phyloP scores from a whole-genome alignment of 1,284 basidiomycete species.

The Cryptococcus sp. region DNA sequence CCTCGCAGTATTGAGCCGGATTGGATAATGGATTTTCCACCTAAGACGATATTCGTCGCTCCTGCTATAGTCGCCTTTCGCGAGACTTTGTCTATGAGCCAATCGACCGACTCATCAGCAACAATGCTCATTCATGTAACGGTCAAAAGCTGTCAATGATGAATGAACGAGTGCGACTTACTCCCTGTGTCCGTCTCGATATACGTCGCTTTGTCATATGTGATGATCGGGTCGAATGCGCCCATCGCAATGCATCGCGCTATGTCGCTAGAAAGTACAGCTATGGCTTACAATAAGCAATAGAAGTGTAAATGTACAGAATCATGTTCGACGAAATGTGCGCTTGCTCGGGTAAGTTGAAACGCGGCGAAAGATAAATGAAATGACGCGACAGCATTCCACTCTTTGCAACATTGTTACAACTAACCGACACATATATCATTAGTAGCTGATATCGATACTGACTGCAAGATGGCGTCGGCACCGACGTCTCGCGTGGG shows the following conservation, averaged over 20 bases:
- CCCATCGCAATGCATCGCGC: conserved; percentile 37
- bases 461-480: not conserved
- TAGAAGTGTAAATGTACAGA: too few relatives aligned
- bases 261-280: too few relatives aligned
- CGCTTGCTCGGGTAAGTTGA: too few relatives aligned
- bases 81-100: conserved; percentile 72
- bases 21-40: conserved; percentile 95
- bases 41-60: conserved; percentile 93
- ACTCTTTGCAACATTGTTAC: too few relatives aligned
- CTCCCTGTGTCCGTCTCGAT: conserved; percentile 53
- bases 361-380: too few relatives aligned
- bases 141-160: not conserved
- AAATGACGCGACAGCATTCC: too few relatives aligned
- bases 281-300: too few relatives aligned
- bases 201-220: conserved; percentile 48
- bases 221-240: conserved; percentile 47
- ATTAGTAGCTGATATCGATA: too few relatives aligned
- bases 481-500: not conserved
- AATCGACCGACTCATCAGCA: not conserved
- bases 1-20: conserved; percentile 51
- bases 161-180: conserved; percentile 19
- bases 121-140: not conserved
- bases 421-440: too few relatives aligned
- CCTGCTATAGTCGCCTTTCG: conserved; percentile 90
- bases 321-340: too few relatives aligned